Conservation (phyloP, 2,329 filamentous ascomycete genomes). For the Penicillium expansum region DNA sequence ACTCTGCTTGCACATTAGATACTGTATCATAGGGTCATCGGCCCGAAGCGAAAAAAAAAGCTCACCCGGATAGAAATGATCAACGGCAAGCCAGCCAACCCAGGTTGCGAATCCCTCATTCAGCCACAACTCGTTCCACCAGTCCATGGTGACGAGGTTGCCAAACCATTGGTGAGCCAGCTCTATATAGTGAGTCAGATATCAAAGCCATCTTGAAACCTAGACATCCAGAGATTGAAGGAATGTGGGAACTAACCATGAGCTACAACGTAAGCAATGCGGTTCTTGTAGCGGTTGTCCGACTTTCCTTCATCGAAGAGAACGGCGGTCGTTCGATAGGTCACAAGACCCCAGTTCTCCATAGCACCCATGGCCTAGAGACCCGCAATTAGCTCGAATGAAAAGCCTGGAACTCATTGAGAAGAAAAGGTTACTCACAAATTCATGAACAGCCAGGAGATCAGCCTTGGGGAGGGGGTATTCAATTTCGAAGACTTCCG, state of each 20-base stretch:
- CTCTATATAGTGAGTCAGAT: slow-evolving; percentile 49
- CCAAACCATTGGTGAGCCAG: slow-evolving; percentile 96
- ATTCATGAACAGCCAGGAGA: slow-evolving; percentile 87
- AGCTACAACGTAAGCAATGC: slow-evolving; percentile 95
- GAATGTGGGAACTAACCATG: slow-evolving; percentile 52
- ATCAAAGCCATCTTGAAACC: background rate
- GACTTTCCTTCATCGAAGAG: slow-evolving; percentile 94
- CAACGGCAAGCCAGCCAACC: slow-evolving; percentile 92
- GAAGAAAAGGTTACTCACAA: slow-evolving; percentile 56
- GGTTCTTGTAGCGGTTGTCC: slow-evolving; percentile 85
- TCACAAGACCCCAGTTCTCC: slow-evolving; percentile 97
- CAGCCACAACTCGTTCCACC: slow-evolving; percentile 92
- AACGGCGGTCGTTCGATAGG: slow-evolving; percentile 90
- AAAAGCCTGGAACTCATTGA: background rate
- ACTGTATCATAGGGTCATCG: background rate
- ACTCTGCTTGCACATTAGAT: slow-evolving; percentile 56
- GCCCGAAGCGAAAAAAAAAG: background rate
- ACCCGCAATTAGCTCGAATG: slow-evolving; percentile 41
- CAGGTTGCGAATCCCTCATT: slow-evolving; percentile 98
- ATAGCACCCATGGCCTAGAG: slow-evolving; percentile 64
- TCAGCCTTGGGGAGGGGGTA: slow-evolving; percentile 93
- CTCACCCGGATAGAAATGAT: slow-evolving; percentile 77
- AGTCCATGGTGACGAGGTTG: slow-evolving; percentile 94
- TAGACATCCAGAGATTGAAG: no score
- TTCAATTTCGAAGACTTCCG: slow-evolving; percentile 86